phyloP scores from a whole-genome alignment of 1,139 yeast genomes.

The Taiozyma sp. region DNA sequence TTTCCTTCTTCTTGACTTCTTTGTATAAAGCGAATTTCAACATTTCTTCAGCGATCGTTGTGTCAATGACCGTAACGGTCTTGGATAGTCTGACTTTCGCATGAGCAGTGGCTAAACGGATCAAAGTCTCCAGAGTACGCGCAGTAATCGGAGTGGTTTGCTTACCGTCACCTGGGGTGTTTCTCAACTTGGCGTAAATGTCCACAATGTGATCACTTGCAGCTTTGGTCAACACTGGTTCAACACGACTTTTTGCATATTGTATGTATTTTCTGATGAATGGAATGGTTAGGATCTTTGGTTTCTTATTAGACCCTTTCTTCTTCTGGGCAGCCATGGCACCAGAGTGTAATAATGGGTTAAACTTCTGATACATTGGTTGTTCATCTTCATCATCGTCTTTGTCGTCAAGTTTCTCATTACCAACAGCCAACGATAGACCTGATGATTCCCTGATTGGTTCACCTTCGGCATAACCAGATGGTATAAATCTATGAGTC shows the following conservation, averaged over 20 bases:
- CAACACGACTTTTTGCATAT: slow-evolving; percentile 85
- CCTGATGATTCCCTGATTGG: slow-evolving; percentile 78
- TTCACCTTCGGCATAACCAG: slow-evolving; percentile 89
- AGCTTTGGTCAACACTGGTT: slow-evolving; percentile 71
- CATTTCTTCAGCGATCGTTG: slow-evolving; percentile 79
- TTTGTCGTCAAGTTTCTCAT: slow-evolving; percentile 31
- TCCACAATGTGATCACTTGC: slow-evolving; percentile 82
- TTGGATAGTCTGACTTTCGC: slow-evolving; percentile 87
- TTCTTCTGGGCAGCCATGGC: slow-evolving; percentile 35
- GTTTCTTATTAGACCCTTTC: slow-evolving; percentile 35
- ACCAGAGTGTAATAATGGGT: slow-evolving; percentile 80
- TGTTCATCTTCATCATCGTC: slow-evolving; percentile 26
- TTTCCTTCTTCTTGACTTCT: slow-evolving; percentile 44
- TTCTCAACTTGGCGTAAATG: slow-evolving; percentile 77
- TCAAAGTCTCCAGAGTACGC: slow-evolving; percentile 93
- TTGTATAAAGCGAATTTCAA: slow-evolving; percentile 83
- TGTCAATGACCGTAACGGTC: slow-evolving; percentile 71
- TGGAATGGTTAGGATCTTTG: slow-evolving; percentile 70
- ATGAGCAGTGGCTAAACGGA: slow-evolving; percentile 94
- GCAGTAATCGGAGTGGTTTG: slow-evolving; percentile 95
- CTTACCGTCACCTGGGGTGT: slow-evolving; percentile 70
- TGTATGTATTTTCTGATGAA: slow-evolving; percentile 90
- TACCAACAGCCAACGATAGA: slow-evolving; percentile 77
- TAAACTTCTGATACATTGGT: slow-evolving; percentile 75
- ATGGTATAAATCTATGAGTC: slow-evolving; percentile 87